Evolutionary conservation across 192 early-diverging fungal genomes (phyloP), one percentile per base, ranked within the genome.

Genomic region (Coemansia sp.): DNA sequence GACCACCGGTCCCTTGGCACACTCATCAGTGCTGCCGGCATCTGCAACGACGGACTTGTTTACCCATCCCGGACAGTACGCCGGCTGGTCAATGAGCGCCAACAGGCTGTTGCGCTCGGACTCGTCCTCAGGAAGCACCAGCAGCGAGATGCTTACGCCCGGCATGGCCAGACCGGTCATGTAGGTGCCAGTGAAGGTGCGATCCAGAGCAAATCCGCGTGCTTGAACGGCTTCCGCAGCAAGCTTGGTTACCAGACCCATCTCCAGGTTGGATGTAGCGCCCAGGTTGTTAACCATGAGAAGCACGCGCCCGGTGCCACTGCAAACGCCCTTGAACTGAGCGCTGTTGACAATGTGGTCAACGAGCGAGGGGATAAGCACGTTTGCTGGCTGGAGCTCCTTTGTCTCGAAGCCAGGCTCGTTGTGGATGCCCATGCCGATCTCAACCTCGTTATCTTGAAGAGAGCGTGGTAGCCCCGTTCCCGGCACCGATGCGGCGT

Each of bases 281-380:
- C 93, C 93, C n/a, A 93, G 79, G 75, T 95, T 94, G 74, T 95
- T 95, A 40, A 93, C 80, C 54, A 95, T 63, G n/a, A 95, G 65
- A n/a, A 88, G 82, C 13, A 91, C 84, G 4, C 70, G 74, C 6
- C 73, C 72, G 3, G 70, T 50, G 7, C 54, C 62, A 7, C 66
- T 45, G 22, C 60, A 59, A 3, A 73, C 61, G 41, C 69, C 64
- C 50, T 85, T 67, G 19, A 84, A 68, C 5, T 84, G 81, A 51
- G 72, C 69, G 65, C 86, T 79, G 57, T 60, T 57, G 20, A 90
- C 70, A 17, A 84, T 84, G 45, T 83, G 84, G 49, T 84, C 66
- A 11, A 93, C 64, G 60, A 95, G 82, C 3, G 62, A 70, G 17
- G 66, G 63, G 5, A 90, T 79, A 40, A 92, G 71, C 6, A 79